phyloP scores from a whole-genome alignment of 2,329 filamentous ascomycete species.

The Apiospora marii region DNA sequence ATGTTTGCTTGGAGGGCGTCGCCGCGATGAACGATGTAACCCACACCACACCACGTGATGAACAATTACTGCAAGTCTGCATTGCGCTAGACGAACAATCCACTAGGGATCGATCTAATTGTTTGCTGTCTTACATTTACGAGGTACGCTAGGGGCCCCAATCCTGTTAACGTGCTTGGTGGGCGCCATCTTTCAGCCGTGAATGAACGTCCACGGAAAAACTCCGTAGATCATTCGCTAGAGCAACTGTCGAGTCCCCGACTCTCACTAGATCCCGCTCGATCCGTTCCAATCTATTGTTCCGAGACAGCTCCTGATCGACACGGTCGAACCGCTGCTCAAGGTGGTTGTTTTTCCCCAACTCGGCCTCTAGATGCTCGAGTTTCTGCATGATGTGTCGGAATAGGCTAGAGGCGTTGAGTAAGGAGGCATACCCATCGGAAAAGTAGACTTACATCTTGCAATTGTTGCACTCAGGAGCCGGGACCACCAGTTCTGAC shows the following conservation, averaged over 20 bases:
- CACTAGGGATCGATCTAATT: not conserved
- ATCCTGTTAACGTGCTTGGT: not conserved
- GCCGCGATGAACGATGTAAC: constrained; percentile 9
- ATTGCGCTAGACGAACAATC: not conserved
- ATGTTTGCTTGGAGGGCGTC: not conserved
- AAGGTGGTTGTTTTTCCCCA: too few relatives aligned
- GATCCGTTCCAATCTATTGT: too few relatives aligned
- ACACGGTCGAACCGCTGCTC: too few relatives aligned
- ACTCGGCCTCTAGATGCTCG: too few relatives aligned
- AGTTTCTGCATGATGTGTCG: too few relatives aligned
- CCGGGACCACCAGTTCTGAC: not conserved
- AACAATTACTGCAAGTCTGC: not conserved
- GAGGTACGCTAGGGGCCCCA: not conserved
- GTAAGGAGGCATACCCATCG: not conserved
- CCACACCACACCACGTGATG: not conserved
- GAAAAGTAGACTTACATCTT: constrained; percentile 3
- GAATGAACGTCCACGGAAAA: too few relatives aligned
- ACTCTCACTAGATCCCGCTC: too few relatives aligned
- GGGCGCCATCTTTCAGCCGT: not conserved
- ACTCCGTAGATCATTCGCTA: too few relatives aligned
- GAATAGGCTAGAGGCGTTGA: too few relatives aligned
- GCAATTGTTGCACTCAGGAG: not conserved
- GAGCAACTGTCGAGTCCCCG: too few relatives aligned
- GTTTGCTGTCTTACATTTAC: constrained; percentile 1
- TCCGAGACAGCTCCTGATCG: too few relatives aligned